Conservation (phyloP, 768 basidiomycete genomes). For the Amanita pallidorosea region DNA sequence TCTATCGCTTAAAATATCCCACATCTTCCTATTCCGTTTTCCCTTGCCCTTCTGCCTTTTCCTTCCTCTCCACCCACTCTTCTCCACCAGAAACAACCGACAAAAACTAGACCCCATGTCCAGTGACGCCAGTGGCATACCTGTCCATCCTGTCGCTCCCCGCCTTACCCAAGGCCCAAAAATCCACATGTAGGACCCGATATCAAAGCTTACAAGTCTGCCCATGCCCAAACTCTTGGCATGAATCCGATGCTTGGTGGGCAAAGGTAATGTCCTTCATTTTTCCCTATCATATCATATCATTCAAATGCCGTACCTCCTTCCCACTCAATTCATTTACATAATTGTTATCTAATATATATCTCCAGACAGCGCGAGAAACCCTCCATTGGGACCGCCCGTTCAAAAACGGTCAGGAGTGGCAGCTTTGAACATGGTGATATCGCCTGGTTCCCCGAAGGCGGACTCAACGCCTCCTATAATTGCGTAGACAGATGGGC, state of each 20-base stretch:
- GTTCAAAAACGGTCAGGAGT: slow-evolving; percentile 73
- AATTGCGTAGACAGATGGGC: slow-evolving; percentile 98
- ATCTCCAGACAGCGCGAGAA: slow-evolving; percentile 52
- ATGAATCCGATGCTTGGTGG: slow-evolving; percentile 83
- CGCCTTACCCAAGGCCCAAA: slow-evolving; percentile 54
- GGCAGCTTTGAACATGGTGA: slow-evolving; percentile 82
- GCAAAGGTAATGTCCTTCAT: slow-evolving; percentile 42
- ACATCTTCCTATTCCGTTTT: neutral
- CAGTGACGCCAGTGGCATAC: slow-evolving; percentile 8
- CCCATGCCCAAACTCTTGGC: slow-evolving; percentile 68
- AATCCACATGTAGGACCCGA: slow-evolving; percentile 74
- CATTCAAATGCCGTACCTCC: neutral
- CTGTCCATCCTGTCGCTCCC: slow-evolving; percentile 65
- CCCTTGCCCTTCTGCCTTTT: neutral
- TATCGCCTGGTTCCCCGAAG: slow-evolving; percentile 95
- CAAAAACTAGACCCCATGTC: neutral
- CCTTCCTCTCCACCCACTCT: neutral
- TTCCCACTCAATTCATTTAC: neutral
- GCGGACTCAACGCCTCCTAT: slow-evolving; percentile 85
- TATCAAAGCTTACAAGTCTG: slow-evolving; percentile 58
- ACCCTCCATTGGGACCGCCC: slow-evolving; percentile 82
- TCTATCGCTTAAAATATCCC: neutral
- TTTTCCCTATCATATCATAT: neutral
- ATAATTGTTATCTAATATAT: neutral
- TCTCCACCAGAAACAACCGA: neutral